Conservation (phyloP, 306 rosid species). For the Canavalia ensiformis region DNA sequence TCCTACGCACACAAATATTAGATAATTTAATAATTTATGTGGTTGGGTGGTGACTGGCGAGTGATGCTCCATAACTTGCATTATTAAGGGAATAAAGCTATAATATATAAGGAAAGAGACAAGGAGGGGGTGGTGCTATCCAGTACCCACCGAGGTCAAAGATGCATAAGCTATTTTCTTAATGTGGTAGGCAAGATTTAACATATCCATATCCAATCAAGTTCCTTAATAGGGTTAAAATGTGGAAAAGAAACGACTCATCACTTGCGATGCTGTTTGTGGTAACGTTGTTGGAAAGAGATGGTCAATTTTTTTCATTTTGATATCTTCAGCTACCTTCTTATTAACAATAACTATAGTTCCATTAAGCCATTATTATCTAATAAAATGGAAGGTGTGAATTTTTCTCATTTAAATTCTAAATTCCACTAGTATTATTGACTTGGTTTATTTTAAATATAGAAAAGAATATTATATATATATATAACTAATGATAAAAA, state of each 20-base stretch:
- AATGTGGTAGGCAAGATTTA: neutral
- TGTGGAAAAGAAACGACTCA: neutral
- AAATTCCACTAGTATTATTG: too few relatives aligned
- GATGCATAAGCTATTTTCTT: slow-evolving; percentile 6
- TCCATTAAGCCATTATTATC: too few relatives aligned
- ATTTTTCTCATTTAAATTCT: too few relatives aligned
- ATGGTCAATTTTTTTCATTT: too few relatives aligned
- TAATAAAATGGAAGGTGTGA: too few relatives aligned
- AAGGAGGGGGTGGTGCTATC: neutral
- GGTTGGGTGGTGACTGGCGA: slow-evolving; percentile 3
- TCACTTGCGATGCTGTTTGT: too few relatives aligned
- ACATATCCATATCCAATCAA: neutral
- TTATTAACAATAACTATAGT: too few relatives aligned
- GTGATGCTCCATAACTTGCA: neutral
- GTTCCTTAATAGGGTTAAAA: neutral
- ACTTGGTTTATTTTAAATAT: too few relatives aligned
- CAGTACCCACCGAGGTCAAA: neutral
- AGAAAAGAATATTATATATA: too few relatives aligned
- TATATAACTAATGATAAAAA: too few relatives aligned
- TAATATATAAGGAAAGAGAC: neutral
- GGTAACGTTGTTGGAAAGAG: too few relatives aligned
- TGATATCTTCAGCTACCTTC: too few relatives aligned
- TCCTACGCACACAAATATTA: neutral
- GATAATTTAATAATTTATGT: neutral
- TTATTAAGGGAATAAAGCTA: slow-evolving; percentile 2